These are phyloP conservation scores for Ceratocystis cubensis DNA, from an alignment of 2,329 filamentous ascomycete genomes.

Conservation along the genomic window DNA sequence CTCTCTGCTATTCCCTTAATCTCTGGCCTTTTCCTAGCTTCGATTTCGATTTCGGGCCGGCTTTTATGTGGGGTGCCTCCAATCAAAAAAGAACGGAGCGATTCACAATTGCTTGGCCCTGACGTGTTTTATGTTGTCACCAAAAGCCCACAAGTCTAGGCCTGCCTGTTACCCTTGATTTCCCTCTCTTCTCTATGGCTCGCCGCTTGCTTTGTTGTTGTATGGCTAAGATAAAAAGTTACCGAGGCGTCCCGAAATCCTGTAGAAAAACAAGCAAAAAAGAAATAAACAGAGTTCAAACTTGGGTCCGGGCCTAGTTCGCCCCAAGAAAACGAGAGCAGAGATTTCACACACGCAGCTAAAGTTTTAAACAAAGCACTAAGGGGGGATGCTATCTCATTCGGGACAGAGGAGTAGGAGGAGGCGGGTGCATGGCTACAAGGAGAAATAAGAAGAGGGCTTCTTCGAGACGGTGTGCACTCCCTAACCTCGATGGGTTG, in stretches of 20 bases:
- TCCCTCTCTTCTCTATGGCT: neutral
- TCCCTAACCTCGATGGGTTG: neutral
- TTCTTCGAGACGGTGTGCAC: neutral
- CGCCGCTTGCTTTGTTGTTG: neutral
- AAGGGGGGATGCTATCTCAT: neutral
- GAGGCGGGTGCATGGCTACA: neutral
- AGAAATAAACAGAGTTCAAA: neutral
- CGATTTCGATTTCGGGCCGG: constrained; percentile 6
- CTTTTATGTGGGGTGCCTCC: neutral
- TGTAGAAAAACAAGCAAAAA: neutral
- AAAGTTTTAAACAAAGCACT: neutral
- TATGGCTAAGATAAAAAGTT: neutral
- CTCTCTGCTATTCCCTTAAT: neutral
- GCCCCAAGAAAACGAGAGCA: constrained; percentile 3
- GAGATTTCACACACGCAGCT: neutral
- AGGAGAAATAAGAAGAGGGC: neutral
- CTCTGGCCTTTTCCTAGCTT: neutral
- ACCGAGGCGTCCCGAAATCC: neutral
- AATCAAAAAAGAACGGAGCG: neutral
- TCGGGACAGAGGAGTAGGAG: neutral
- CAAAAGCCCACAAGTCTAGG: neutral
- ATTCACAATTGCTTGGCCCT: neutral
- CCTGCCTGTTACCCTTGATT: neutral
- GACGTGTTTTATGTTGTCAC: constrained; percentile 3
- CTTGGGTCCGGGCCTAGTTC: neutral